Percentiles rank a stretch among this genome's conserved stretches.
These are phyloP conservation scores for Psilocybe subaeruginosa DNA, from an alignment of 768 basidiomycete genomes.

Conservation along the genomic window DNA sequence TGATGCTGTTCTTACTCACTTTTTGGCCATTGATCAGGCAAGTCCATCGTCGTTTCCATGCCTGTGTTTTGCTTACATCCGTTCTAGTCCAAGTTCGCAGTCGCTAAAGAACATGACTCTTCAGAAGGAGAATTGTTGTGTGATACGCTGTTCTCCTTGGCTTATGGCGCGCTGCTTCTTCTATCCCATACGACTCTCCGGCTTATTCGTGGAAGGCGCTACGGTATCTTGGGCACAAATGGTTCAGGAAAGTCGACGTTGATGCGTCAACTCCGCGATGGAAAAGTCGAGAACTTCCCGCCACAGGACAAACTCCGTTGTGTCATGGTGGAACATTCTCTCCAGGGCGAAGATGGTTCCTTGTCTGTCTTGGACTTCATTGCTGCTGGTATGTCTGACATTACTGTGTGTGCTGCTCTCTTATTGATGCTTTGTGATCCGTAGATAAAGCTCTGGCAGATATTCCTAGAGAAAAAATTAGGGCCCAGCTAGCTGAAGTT, in stretches of 20 bases:
- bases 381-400: constrained; percentile 61
- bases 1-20: constrained; percentile 70
- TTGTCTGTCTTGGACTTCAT: constrained; percentile 88
- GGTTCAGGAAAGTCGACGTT: constrained; percentile 96
- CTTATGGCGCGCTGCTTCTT: constrained; percentile 92
- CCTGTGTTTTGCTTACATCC: constrained; percentile 7
- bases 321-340: constrained; percentile 96
- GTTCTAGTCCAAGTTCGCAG: constrained; percentile 60
- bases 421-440: not conserved
- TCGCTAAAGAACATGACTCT: constrained; percentile 40
- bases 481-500: constrained; percentile 80
- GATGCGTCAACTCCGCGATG: constrained; percentile 93
- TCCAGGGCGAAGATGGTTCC: constrained; percentile 91
- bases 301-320: constrained; percentile 83
- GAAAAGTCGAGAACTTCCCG: constrained; percentile 97
- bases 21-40: constrained; percentile 77
- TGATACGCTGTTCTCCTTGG: constrained; percentile 93
- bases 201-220: constrained; percentile 87
- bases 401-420: not conserved
- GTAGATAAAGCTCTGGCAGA: constrained; percentile 70
- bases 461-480: constrained; percentile 71
- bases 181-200: constrained; percentile 93
- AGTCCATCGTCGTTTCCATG: constrained; percentile 10
- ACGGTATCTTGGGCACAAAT: constrained; percentile 96
- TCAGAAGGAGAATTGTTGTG: constrained; percentile 88